Base-by-base conservation (phyloP, 306 rosid species). In the Gleditsia sinensis region DNA sequence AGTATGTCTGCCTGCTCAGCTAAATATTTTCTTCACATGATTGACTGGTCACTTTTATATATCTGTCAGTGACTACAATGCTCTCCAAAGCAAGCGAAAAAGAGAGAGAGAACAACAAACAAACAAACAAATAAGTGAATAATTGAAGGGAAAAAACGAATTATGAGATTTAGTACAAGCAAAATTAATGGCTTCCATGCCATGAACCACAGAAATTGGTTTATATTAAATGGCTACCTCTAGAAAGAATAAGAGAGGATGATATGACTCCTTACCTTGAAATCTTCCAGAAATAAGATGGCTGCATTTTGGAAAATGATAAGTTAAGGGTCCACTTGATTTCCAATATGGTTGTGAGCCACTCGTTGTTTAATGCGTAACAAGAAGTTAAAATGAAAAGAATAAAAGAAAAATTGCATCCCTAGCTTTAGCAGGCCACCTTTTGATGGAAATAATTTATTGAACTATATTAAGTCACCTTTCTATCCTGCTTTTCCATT, bases 401-500 rank as follows among this genome's bases (percentile, higher is more conserved):
- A 50, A 73, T 55, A 50, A 30, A 59, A 68, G 11, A n/a, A 12
- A 43, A 56, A 42, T 33, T 65, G 43, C 43, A 37, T 27, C 6
- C 23, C 54, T 67, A 68, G 63, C 60, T 42, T 20, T 72, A 77
- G 25, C 63, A 19, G 59, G 53, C 61, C 48, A 49, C 64, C 78
- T 57, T 76, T 64, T 70, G 32, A 57, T 77, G 49, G 32, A 57
- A 53, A 65, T 67, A 64, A 77, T 49, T 30, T 39, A 61, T 33
- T 32, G 68, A 60, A 60, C 69, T 73, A 68, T 36, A 67, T 78
- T 82, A 78, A 74, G 45, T 37, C 59, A 59, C 61, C 71, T 30
- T 77, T 82, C 36, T 53, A 23, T 64, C 19, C 2, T 64, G 28
- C 36, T 43, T 69, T 69, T 69, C 19, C 24, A 62, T 45, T 27